phyloP scores from a whole-genome alignment of 306 rosid genomes.

The Glycine soja region DNA sequence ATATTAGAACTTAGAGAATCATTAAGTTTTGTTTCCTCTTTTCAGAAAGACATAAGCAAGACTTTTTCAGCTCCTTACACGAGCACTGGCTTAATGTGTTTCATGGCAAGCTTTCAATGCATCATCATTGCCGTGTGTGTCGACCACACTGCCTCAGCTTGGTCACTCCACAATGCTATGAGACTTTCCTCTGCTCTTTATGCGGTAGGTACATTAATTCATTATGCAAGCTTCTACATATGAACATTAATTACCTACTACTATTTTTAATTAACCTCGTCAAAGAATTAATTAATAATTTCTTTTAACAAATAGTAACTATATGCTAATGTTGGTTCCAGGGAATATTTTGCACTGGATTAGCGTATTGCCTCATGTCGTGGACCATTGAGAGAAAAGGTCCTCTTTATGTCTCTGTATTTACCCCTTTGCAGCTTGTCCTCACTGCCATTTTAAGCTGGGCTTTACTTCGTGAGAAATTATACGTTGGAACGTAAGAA shows the following conservation, averaged over 20 bases:
- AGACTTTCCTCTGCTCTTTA: conserved; percentile 64
- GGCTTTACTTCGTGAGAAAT: conserved; percentile 70
- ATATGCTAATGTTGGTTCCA: conserved; percentile 40
- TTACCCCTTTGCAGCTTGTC: conserved; percentile 72
- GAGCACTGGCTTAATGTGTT: conserved; percentile 66
- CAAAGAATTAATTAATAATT: neutral
- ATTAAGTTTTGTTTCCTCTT: neutral
- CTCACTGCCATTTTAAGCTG: conserved; percentile 76
- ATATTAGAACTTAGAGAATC: neutral
- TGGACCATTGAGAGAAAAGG: conserved; percentile 90
- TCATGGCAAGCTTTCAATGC: conserved; percentile 70
- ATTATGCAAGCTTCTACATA: too few relatives aligned
- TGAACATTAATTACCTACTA: neutral
- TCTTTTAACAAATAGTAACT: neutral
- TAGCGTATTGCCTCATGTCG: conserved; percentile 65
- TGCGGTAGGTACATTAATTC: conserved; percentile 62
- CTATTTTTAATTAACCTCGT: neutral
- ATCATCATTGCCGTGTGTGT: conserved; percentile 57
- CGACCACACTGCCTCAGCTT: conserved; percentile 57
- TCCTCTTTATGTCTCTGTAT: conserved; percentile 75
- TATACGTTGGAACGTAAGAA: conserved; percentile 80
- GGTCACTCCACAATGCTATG: conserved; percentile 62
- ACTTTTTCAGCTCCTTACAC: conserved; percentile 83
- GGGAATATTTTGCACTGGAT: conserved; percentile 77
- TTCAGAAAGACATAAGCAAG: conserved; percentile 72